Percentiles rank a stretch among this genome's conserved stretches.
These are phyloP conservation scores for Diversispora epigaea DNA, from an alignment of 192 early-diverging fungal species.

Conservation along the genomic window DNA sequence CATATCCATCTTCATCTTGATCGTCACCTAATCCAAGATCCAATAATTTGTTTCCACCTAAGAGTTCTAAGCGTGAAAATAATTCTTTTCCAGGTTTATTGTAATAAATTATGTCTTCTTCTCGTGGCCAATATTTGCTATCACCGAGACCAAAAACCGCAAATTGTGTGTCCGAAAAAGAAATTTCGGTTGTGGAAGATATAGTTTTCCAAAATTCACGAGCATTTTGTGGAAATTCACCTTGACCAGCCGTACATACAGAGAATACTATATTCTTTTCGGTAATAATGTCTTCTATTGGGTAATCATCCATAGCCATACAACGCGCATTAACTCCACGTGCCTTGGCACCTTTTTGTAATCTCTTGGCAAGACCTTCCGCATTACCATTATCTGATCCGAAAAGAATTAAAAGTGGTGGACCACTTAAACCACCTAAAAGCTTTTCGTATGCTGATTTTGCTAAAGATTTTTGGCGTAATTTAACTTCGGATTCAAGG, in stretches of 20 bases:
- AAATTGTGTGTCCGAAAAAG: constrained; percentile 67
- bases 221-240: constrained; percentile 90
- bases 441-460: constrained; percentile 69
- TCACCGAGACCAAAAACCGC: constrained; percentile 92
- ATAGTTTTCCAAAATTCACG: constrained; percentile 88
- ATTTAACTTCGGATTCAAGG: constrained; percentile 63
- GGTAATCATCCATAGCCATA: constrained; percentile 80
- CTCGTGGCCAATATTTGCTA: constrained; percentile 94
- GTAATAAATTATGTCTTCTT: constrained; percentile 87
- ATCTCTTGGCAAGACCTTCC: constrained; percentile 77
- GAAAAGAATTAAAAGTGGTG: constrained; percentile 82
- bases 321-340: constrained; percentile 76
- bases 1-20: constrained; percentile 89
- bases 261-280: constrained; percentile 80
- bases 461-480: constrained; percentile 63
- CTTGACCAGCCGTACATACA: constrained; percentile 90
- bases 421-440: constrained; percentile 70
- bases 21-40: constrained; percentile 85
- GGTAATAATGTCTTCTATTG: constrained; percentile 73
- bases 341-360: constrained; percentile 81
- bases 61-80: constrained; percentile 71
- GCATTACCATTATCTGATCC: constrained; percentile 92
- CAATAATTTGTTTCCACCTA: constrained; percentile 70
- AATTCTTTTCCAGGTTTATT: constrained; percentile 89
- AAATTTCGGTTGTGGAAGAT: constrained; percentile 57